Conservation (phyloP, 2,329 filamentous ascomycete species). For the Monilinia vaccinii-corymbosi region DNA sequence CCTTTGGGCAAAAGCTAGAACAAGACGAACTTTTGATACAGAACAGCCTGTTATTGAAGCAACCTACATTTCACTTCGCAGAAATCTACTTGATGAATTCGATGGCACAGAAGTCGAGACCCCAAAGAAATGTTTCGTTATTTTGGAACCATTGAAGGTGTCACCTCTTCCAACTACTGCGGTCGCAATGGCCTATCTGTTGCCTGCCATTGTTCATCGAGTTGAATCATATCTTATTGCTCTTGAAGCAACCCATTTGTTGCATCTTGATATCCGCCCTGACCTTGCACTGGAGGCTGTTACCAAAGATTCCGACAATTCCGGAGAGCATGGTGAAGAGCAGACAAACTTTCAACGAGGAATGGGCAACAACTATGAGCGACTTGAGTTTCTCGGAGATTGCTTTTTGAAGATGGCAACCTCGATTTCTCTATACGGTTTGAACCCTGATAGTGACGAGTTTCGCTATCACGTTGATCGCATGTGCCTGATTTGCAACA, state of each 20-base stretch:
- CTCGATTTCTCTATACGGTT: slow-evolving; percentile 74
- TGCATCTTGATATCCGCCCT: slow-evolving; percentile 57
- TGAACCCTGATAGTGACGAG: slow-evolving; percentile 69
- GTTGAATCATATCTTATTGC: slow-evolving; percentile 76
- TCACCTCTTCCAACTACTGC: slow-evolving; percentile 61
- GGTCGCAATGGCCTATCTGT: slow-evolving; percentile 64
- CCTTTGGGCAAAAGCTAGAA: slow-evolving; percentile 53
- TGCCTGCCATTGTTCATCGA: slow-evolving; percentile 78
- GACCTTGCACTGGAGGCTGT: slow-evolving; percentile 75
- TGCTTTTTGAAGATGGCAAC: slow-evolving; percentile 94
- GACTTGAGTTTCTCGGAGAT: slow-evolving; percentile 88
- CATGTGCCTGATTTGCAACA: slow-evolving; percentile 87
- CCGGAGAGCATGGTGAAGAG: slow-evolving; percentile 58
- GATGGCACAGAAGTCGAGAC: slow-evolving; percentile 40
- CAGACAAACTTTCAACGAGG: slow-evolving; percentile 69
- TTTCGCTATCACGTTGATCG: slow-evolving; percentile 82
- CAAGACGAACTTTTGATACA: slow-evolving; percentile 44
- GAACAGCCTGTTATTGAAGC: slow-evolving; percentile 77
- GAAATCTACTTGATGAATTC: slow-evolving; percentile 71
- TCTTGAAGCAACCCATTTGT: slow-evolving; percentile 58
- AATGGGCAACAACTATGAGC: slow-evolving; percentile 92
- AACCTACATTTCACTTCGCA: slow-evolving; percentile 63
- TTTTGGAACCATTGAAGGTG: slow-evolving; percentile 66
- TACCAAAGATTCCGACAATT: slow-evolving; percentile 86
- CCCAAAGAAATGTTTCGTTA: slow-evolving; percentile 51